Conservation (phyloP, 352 stramenopile genomes). For the Phytophthora sojae region DNA sequence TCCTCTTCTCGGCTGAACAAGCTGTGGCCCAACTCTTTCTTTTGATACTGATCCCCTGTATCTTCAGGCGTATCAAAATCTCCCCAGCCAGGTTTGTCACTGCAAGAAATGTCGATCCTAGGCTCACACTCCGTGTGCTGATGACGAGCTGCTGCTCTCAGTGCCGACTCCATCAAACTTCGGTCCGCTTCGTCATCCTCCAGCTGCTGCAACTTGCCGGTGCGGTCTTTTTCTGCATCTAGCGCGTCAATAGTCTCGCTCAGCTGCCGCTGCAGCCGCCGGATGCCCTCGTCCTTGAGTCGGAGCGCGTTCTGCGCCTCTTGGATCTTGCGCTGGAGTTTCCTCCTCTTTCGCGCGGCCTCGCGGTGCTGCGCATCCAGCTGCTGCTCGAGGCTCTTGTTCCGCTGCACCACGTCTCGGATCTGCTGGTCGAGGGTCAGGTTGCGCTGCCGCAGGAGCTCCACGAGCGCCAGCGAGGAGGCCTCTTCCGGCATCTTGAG, state of each 20-base stretch:
- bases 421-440: conserved; percentile 1
- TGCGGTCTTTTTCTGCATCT: not conserved
- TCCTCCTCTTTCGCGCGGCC: not conserved
- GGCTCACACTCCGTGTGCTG: not conserved
- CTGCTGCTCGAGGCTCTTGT: conserved; percentile 1
- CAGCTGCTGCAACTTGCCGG: not conserved
- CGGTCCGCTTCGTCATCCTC: not conserved
- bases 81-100: not conserved
- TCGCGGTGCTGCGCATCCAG: not conserved
- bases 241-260: conserved; percentile 2
- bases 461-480: not conserved
- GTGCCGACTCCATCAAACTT: not conserved
- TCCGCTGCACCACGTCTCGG: not conserved
- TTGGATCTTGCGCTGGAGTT: not conserved
- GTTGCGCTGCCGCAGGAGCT: not conserved
- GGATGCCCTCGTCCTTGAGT: not conserved
- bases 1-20: not conserved
- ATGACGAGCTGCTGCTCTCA: not conserved
- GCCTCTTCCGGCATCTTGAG: not conserved
- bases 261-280: not conserved
- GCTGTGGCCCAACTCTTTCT: not conserved
- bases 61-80: not conserved
- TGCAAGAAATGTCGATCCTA: not conserved
- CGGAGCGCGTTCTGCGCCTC: not conserved
- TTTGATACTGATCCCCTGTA: not conserved